These are phyloP conservation scores for Cokeromyces recurvatus DNA, from an alignment of 371 early-diverging fungal genomes.

Conservation along the genomic window DNA sequence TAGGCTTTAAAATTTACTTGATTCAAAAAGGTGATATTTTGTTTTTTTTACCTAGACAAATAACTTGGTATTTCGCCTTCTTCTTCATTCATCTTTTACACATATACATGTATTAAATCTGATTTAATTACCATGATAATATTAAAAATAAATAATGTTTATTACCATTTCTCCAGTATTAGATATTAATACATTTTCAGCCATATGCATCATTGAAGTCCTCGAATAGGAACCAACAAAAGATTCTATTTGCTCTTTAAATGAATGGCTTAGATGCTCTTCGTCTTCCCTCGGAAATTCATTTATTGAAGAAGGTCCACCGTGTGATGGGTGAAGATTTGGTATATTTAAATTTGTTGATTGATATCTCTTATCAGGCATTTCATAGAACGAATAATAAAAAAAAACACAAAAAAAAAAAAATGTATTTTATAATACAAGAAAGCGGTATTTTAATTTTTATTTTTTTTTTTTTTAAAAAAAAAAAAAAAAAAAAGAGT, in stretches of 20 bases:
- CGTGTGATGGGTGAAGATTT: conserved; percentile 38
- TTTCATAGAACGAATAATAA: not conserved
- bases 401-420: conserved; percentile 6
- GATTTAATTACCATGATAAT: too few relatives aligned
- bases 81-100: conserved; percentile 26
- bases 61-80: too few relatives aligned
- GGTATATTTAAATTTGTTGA: conserved; percentile 20
- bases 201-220: conserved; percentile 49
- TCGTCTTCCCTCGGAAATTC: too few relatives aligned
- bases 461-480: too few relatives aligned
- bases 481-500: too few relatives aligned
- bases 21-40: too few relatives aligned
- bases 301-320: conserved; percentile 5
- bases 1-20: too few relatives aligned
- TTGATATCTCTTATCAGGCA: too few relatives aligned
- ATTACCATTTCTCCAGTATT: conserved; percentile 7
- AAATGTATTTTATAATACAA: not conserved
- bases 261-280: conserved; percentile 5
- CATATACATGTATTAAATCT: too few relatives aligned
- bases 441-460: too few relatives aligned
- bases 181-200: conserved; percentile 36
- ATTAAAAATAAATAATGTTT: not conserved
- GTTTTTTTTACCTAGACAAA: too few relatives aligned
- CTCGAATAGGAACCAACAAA: conserved; percentile 51
- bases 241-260: conserved; percentile 8